A percentile compares a stretch with the other conserved stretches of the same genome.
Evolutionary conservation across 2,329 filamentous ascomycete genomes (phyloP).

Genomic region (Botrytis elliptica): DNA sequence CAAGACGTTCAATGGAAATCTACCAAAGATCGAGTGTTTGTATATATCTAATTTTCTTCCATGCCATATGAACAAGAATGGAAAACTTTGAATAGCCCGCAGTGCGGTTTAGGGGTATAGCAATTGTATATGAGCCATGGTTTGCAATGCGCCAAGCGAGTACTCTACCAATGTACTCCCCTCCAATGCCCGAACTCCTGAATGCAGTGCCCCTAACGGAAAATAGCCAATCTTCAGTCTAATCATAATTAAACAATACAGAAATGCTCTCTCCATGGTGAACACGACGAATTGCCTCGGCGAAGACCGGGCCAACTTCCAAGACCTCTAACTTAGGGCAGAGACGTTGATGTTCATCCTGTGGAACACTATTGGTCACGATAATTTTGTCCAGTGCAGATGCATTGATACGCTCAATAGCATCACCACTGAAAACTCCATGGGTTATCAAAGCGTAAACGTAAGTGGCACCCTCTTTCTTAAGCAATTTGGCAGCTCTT

Average conservation of each 20-base stretch:
- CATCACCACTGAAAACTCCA: conserved; percentile 91
- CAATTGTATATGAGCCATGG: conserved; percentile 18
- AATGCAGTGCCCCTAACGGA: conserved; percentile 6
- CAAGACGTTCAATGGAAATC: conserved; percentile 19
- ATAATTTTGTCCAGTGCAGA: conserved; percentile 90
- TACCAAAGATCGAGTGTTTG: conserved; percentile 18
- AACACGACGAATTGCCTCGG: conserved; percentile 91
- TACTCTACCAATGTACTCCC: conserved; percentile 19
- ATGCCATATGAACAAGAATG: conserved; percentile 16
- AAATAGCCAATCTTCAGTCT: conserved; percentile 19
- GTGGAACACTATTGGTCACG: conserved; percentile 93
- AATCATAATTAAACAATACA: conserved; percentile 22
- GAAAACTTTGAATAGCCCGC: conserved; percentile 16
- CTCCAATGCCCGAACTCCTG: conserved; percentile 11
- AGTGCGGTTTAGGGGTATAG: conserved; percentile 19
- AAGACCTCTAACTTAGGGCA: conserved; percentile 91
- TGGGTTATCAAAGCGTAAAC: conserved; percentile 94
- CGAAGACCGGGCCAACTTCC: conserved; percentile 88
- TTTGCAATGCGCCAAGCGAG: conserved; percentile 16
- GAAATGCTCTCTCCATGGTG: conserved; percentile 94
- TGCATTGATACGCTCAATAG: conserved; percentile 89
- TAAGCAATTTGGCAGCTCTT: conserved; percentile 91
- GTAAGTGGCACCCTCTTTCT: conserved; percentile 87
- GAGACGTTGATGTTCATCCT: conserved; percentile 71
- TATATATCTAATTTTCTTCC: conserved; percentile 11